Percentiles rank a stretch among this genome's conserved stretches.
Evolutionary conservation across 768 basidiomycete genomes (phyloP).

Genomic region (Boletus rubescentipes): DNA sequence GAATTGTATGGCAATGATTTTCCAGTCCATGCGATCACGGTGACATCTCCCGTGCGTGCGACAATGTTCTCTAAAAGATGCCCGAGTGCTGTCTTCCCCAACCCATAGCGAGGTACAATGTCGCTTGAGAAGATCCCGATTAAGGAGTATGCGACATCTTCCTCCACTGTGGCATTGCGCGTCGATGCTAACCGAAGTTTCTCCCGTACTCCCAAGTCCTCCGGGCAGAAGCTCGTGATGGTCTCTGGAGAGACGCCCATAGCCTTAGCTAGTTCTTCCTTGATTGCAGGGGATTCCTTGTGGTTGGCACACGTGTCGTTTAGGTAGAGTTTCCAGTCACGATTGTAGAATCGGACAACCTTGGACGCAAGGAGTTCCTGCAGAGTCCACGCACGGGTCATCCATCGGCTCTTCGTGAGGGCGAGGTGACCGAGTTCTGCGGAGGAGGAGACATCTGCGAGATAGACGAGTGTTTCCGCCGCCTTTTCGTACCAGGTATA

Average conservation of each 20-base stretch:
- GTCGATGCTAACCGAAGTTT: slow-evolving; percentile 8
- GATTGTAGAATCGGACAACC: too few species aligned
- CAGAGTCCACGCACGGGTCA: too few species aligned
- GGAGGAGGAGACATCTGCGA: too few species aligned
- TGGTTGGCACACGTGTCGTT: slow-evolving; percentile 7
- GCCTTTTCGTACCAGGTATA: too few species aligned
- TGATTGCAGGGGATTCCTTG: slow-evolving; percentile 8
- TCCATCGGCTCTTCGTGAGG: too few species aligned
- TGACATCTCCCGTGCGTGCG: slow-evolving; percentile 2
- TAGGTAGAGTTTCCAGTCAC: slow-evolving; percentile 8
- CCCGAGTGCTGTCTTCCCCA: slow-evolving; percentile 1
- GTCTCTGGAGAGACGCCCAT: not conserved
- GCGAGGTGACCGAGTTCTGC: too few species aligned
- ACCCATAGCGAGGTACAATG: slow-evolving; percentile 1
- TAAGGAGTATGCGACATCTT: too few species aligned
- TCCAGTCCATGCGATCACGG: slow-evolving; percentile 9
- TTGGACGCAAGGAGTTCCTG: too few species aligned
- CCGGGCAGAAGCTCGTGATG: slow-evolving; percentile 1
- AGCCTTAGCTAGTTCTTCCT: too few species aligned
- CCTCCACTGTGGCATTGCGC: slow-evolving; percentile 3
- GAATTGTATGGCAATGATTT: not conserved
- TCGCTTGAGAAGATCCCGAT: too few species aligned
- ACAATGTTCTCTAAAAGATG: slow-evolving; percentile 6
- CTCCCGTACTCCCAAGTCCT: slow-evolving; percentile 1
- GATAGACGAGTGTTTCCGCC: too few species aligned